Base-by-base conservation (phyloP, 306 rosid species). In the Castanea crenata region DNA sequence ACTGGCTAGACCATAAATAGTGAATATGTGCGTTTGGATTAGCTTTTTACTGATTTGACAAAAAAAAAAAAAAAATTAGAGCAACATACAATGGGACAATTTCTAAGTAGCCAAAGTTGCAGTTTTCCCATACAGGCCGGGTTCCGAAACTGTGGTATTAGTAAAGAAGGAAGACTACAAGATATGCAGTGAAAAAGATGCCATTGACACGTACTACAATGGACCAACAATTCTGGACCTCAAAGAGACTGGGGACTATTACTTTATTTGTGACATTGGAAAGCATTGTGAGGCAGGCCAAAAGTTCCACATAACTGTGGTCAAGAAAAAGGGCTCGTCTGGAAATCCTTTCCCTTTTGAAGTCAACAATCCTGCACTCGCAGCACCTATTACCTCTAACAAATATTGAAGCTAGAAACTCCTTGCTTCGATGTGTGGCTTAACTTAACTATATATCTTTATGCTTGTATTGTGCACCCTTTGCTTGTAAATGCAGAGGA, bases 241-340 rank as follows among this genome's bases (percentile, higher is more conserved):
- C 69, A 79, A 71, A 1, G 29, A 25, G 11, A 49, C 85, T 0
- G 98, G 94, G 0, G 88, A 89, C 57, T 83, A 77, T 79, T 94
- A 71, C 83, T 94, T 72, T 88, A 82, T 80, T 38, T 80, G 61
- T 73, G 85, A 88, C 1, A 77, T 89, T 3, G 97, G 98, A 2
- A 91, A 82, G 86, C 97, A 89, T 55, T 94, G 98, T n/a, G 94
- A 92, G 72, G 61, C 55, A 1, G 98, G 98, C 71, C 92, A 84
- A 12, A 94, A 86, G 89, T 90, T 94, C 69, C 57, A 74, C 51
- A 14, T 94, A 82, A 65, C 5, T 18, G 92, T 86, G 35, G 49
- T 29, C 34, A 3, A 51, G 2, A 82, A 68, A 12, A 59, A 73
- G 4, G 89, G 84, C n/a, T 27, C 70, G 0, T 76, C 84, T 9